Percentiles rank a stretch among this genome's conserved stretches.
These are phyloP conservation scores for Colletotrichum filicis DNA, from an alignment of 2,329 filamentous ascomycete genomes.

Conservation along the genomic window DNA sequence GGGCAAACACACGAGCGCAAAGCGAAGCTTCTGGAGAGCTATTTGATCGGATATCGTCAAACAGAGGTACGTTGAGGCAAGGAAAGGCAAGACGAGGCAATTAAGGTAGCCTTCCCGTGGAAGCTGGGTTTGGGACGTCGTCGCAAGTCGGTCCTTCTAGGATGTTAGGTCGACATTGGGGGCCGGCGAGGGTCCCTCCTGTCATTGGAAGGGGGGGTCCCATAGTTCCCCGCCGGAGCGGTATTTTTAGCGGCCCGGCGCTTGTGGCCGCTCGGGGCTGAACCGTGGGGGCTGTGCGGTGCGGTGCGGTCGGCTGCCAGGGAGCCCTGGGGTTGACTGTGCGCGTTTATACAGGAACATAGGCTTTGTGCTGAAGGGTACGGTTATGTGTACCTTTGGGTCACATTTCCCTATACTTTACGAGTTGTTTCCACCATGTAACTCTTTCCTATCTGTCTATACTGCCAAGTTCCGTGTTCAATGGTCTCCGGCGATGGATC, in stretches of 20 bases:
- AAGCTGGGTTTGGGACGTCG: background rate
- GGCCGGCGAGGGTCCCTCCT: slow-evolving; percentile 10
- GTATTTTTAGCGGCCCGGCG: slow-evolving; percentile 34
- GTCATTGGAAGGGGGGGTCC: slow-evolving; percentile 8
- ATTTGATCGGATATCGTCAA: background rate
- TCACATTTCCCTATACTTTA: background rate
- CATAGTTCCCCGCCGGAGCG: slow-evolving; percentile 22
- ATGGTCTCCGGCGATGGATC: background rate
- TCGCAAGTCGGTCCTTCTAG: background rate
- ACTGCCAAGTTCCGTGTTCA: background rate
- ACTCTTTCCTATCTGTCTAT: background rate
- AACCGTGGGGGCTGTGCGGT: slow-evolving; percentile 18
- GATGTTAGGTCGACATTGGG: slow-evolving; percentile 2
- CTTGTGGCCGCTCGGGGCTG: slow-evolving; percentile 29
- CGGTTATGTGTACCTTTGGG: background rate
- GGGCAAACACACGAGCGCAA: background rate
- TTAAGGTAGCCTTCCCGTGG: background rate
- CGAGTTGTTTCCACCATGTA: background rate
- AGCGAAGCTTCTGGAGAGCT: background rate
- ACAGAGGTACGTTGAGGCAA: background rate
- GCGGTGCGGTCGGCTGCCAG: slow-evolving; percentile 1
- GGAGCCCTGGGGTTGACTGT: slow-evolving; percentile 11
- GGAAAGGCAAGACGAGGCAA: background rate
- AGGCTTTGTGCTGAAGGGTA: background rate
- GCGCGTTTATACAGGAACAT: background rate